Percentiles rank a stretch among this genome's conserved stretches.
These are phyloP conservation scores for Melanomma pulvis-pyrius DNA, from an alignment of 495 filamentous ascomycete genomes.

Conservation along the genomic window DNA sequence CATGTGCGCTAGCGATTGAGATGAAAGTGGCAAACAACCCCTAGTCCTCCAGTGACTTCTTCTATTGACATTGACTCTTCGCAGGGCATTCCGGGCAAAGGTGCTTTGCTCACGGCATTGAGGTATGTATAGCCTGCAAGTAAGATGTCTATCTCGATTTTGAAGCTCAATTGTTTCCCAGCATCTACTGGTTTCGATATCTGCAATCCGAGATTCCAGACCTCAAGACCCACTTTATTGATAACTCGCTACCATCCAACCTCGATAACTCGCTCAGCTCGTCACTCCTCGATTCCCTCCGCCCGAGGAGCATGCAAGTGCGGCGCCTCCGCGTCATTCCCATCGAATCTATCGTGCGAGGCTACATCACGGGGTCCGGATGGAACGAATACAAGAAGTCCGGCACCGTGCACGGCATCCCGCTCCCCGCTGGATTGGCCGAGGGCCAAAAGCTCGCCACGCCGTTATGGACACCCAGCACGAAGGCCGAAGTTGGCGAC, in stretches of 20 bases:
- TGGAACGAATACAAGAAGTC: conserved; percentile 78
- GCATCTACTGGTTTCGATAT: conserved; percentile 81
- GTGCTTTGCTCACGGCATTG: conserved; percentile 70
- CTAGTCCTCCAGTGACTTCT: too few relatives aligned
- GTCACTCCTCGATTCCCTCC: conserved; percentile 54
- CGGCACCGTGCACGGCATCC: conserved; percentile 81
- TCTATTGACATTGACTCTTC: not conserved
- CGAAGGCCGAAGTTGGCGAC: conserved; percentile 81
- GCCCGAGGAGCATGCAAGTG: conserved; percentile 79
- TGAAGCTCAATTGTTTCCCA: conserved; percentile 40
- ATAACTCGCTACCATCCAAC: conserved; percentile 63
- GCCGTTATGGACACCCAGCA: conserved; percentile 85
- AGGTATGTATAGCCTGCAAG: conserved; percentile 49
- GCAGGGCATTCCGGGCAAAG: conserved; percentile 82
- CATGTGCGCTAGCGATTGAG: too few relatives aligned
- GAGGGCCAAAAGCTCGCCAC: conserved; percentile 70
- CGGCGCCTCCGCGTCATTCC: conserved; percentile 76
- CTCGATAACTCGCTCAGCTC: conserved; percentile 46
- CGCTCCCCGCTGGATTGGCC: conserved; percentile 64
- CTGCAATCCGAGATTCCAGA: conserved; percentile 66
- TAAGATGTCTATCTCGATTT: not conserved
- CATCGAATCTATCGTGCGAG: conserved; percentile 89
- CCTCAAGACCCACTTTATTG: conserved; percentile 77
- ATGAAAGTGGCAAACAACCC: too few relatives aligned
- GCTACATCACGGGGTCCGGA: conserved; percentile 91